Evolutionary conservation across 1,139 yeast species (phyloP), one percentile per base, ranked within the genome.

Genomic region (Sugiyamaella japonica): DNA sequence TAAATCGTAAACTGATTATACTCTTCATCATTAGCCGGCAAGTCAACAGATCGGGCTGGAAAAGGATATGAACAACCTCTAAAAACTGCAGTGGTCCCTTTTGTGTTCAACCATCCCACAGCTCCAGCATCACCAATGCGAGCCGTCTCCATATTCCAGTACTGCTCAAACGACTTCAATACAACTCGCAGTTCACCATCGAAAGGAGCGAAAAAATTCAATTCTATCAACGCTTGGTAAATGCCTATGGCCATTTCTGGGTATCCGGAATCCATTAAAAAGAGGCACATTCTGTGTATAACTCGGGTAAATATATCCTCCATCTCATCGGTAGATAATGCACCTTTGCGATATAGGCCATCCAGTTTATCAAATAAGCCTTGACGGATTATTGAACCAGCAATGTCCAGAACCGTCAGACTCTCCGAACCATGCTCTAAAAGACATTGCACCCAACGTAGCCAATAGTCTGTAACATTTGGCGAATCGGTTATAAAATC

Each of bases 101-200:
- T 34, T 10, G 58, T 46, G 37, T 52, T 31, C 9, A 25, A 32
- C 59, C 60, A 56, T 10, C 62, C 63, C 16, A 20, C 41, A 1
- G 62, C 60, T 9, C 57, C 59, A 6, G 47, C 37, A 16, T 63
- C 66, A 5, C 65, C 64, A 32, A 63, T 53, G 17, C 64, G 56
- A 1, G 59, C 46, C 1, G 58, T 50, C 41, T 63, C 66, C 49
- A 56, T 51, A 13, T 55, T 50, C 66, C 66, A 63, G 47, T 54
- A 63, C 44, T 43, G 44, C 16, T 43, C 41, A 15, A 63, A 55
- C 4, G 59, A 40, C 7, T 45, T 37, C n/a, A 42, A 43, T 6
- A 23, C n/a, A 23, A 17, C n/a, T 2, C 49, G 45, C 25, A 34
- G 23, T 4, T 37, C 38, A 9, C 13, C 23, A 9, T 31, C 54